Percentiles rank a stretch among this genome's conserved stretches.
phyloP scores from a whole-genome alignment of 2,329 filamentous ascomycete species.

The Salinomyces thailandicus region DNA sequence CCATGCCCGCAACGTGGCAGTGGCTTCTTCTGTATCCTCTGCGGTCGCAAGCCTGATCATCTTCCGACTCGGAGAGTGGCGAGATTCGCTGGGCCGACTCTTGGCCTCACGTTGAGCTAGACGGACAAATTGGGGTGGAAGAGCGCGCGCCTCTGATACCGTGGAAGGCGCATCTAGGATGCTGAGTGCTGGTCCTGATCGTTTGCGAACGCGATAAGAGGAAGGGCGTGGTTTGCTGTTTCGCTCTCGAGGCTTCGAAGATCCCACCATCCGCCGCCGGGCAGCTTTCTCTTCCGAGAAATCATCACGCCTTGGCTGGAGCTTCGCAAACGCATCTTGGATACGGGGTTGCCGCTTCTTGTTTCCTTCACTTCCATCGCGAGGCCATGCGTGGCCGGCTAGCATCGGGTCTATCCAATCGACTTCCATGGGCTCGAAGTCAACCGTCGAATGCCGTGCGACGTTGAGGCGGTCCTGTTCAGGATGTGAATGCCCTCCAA shows the following conservation, averaged over 20 bases:
- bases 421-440: slow-evolving; percentile 34
- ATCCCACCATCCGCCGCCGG: background rate
- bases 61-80: slow-evolving; percentile 37
- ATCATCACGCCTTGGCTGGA: slow-evolving; percentile 2
- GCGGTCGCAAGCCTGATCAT: slow-evolving; percentile 29
- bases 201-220: slow-evolving; percentile 1
- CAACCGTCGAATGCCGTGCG: too few relatives aligned
- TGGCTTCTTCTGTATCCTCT: slow-evolving; percentile 47
- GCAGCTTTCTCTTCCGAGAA: slow-evolving; percentile 16
- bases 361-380: slow-evolving; percentile 5
- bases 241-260: background rate
- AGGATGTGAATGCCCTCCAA: too few relatives aligned
- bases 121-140: slow-evolving; percentile 42
- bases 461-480: slow-evolving; percentile 5
- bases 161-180: slow-evolving; percentile 38
- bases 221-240: background rate
- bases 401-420: slow-evolving; percentile 36
- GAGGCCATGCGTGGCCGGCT: slow-evolving; percentile 12
- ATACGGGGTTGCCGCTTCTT: slow-evolving; percentile 30
- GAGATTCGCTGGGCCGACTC: slow-evolving; percentile 37
- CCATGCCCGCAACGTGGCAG: slow-evolving; percentile 41
- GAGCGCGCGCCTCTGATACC: slow-evolving; percentile 20
- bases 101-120: slow-evolving; percentile 45
- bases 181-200: slow-evolving; percentile 27
- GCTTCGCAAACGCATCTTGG: slow-evolving; percentile 23